Evolutionary conservation across 371 early-diverging fungal species (phyloP).

Genomic region (Circinella minor): DNA sequence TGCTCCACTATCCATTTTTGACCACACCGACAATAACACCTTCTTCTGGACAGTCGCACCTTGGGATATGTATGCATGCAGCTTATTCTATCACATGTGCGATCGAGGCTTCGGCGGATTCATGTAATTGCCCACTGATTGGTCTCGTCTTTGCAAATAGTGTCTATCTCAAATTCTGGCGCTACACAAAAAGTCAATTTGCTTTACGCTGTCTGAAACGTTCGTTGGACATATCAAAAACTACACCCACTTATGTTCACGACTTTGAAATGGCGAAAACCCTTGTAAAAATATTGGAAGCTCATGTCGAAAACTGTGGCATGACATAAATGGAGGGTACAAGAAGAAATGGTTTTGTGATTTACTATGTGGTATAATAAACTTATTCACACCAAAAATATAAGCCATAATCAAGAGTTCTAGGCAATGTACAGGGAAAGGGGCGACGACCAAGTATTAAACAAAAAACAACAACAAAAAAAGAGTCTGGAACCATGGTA

Average conservation of each 20-base stretch:
- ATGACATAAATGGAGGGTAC: background rate
- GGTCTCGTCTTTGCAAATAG: constrained; percentile 45
- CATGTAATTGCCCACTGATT: constrained; percentile 43
- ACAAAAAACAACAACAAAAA: background rate
- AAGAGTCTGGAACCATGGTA: constrained; percentile 11
- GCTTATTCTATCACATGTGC: constrained; percentile 42
- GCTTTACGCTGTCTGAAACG: constrained; percentile 33
- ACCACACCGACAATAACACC: constrained; percentile 10
- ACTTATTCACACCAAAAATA: no score
- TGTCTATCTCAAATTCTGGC: constrained; percentile 38
- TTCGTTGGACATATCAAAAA: constrained; percentile 37
- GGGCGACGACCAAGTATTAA: background rate
- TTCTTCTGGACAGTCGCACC: constrained; percentile 21
- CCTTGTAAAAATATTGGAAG: constrained; percentile 36
- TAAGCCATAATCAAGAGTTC: no score
- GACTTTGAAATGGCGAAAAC: constrained; percentile 42
- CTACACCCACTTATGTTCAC: constrained; percentile 36
- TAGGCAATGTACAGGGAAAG: no score
- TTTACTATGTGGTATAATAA: no score
- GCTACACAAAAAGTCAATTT: constrained; percentile 30
- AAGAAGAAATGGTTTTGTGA: background rate
- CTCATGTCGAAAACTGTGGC: constrained; percentile 21
- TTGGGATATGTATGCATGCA: constrained; percentile 40
- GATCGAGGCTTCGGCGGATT: constrained; percentile 29
- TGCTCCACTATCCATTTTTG: constrained; percentile 43